phyloP scores from a whole-genome alignment of 192 early-diverging fungal species.

The Umbelopsis isabellina region DNA sequence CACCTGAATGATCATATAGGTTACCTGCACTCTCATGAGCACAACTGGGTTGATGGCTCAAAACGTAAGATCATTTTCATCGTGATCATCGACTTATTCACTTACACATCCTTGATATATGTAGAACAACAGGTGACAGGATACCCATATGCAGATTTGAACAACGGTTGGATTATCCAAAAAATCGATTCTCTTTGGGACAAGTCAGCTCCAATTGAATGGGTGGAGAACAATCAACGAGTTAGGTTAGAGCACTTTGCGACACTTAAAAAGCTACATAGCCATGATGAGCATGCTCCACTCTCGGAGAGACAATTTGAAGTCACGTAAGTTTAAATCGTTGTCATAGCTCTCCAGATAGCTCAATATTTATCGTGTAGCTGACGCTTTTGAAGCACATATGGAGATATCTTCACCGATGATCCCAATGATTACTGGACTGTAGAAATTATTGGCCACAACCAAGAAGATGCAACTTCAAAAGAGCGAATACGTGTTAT shows the following conservation, averaged over 20 bases:
- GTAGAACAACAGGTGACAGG: constrained; percentile 77
- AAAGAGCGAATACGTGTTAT: constrained; percentile 60
- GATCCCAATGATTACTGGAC: constrained; percentile 90
- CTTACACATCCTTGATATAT: background rate
- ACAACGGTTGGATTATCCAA: constrained; percentile 78
- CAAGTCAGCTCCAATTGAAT: constrained; percentile 44
- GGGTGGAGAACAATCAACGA: constrained; percentile 69
- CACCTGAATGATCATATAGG: constrained; percentile 77
- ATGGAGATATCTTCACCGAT: constrained; percentile 70
- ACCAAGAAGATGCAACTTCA: constrained; percentile 52
- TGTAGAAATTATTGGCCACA: constrained; percentile 70
- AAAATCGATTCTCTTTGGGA: constrained; percentile 20
- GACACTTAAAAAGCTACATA: constrained; percentile 67
- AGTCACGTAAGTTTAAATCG: constrained; percentile 49
- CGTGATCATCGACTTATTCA: background rate
- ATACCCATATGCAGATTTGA: constrained; percentile 83
- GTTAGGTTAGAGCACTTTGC: constrained; percentile 73
- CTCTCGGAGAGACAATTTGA: constrained; percentile 70
- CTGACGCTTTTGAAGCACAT: constrained; percentile 46
- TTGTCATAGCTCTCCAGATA: background rate
- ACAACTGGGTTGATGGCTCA: constrained; percentile 70
- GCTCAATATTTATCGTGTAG: background rate
- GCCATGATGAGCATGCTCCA: constrained; percentile 71
- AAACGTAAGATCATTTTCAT: constrained; percentile 54
- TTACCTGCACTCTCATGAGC: constrained; percentile 78